These are phyloP conservation scores for Glycine latifolia DNA, from an alignment of 306 rosid genomes.

Conservation along the genomic window DNA sequence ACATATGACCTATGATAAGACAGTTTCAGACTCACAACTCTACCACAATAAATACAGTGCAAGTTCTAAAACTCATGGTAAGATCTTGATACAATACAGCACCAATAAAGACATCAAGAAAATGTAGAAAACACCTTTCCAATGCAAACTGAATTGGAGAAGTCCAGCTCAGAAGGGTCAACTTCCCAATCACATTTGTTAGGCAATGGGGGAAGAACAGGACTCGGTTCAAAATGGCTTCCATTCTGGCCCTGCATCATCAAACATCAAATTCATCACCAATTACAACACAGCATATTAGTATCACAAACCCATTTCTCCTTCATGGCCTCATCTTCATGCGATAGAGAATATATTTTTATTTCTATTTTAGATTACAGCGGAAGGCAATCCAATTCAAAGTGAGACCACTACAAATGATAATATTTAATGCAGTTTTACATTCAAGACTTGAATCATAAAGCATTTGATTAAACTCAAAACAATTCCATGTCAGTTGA, in stretches of 20 bases:
- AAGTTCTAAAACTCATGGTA: slow-evolving; percentile 9
- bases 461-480: background rate
- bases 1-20: too few relatives aligned
- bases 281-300: slow-evolving; percentile 6
- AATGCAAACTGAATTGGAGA: slow-evolving; percentile 72
- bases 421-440: too few relatives aligned
- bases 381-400: too few relatives aligned
- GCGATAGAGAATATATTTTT: background rate
- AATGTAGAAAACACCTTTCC: slow-evolving; percentile 71
- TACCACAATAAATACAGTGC: slow-evolving; percentile 20
- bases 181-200: slow-evolving; percentile 98
- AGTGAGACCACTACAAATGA: too few relatives aligned
- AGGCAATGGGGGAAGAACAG: slow-evolving; percentile 84
- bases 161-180: slow-evolving; percentile 90
- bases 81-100: background rate
- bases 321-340: background rate
- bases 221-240: slow-evolving; percentile 78
- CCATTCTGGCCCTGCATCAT: slow-evolving; percentile 87
- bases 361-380: too few relatives aligned
- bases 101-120: slow-evolving; percentile 1
- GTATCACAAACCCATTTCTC: background rate
- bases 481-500: background rate
- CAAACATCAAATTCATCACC: slow-evolving; percentile 29
- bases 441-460: background rate
- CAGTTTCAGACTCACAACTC: background rate